A percentile compares a stretch with the other conserved stretches of the same genome.
These are phyloP conservation scores for Cucurbita pepo DNA, from an alignment of 306 rosid species.

Conservation along the genomic window DNA sequence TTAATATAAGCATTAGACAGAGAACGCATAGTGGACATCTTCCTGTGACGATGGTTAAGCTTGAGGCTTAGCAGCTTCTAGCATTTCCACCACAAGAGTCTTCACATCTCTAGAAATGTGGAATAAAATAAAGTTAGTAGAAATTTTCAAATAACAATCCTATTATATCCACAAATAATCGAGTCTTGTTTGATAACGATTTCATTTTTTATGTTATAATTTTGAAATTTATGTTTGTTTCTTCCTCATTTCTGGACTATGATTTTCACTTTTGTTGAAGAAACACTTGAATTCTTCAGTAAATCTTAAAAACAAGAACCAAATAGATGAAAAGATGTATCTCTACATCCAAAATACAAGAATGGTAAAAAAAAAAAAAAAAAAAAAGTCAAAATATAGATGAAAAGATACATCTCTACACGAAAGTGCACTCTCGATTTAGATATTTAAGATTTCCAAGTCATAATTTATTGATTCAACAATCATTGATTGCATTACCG, in stretches of 20 bases:
- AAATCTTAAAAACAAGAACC: no score
- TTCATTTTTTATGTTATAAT: no score
- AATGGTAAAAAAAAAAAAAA: background rate
- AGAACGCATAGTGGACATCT: background rate
- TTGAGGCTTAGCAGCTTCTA: conserved; percentile 57
- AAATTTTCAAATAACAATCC: background rate
- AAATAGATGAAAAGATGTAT: background rate
- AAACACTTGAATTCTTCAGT: no score
- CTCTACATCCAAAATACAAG: background rate
- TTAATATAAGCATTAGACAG: background rate
- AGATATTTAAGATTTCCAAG: background rate
- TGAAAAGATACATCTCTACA: background rate
- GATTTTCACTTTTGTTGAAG: no score
- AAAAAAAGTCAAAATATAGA: background rate
- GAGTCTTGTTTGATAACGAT: no score
- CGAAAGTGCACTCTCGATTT: background rate
- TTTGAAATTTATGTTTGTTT: no score
- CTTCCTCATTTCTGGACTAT: no score
- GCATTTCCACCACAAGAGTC: conserved; percentile 93
- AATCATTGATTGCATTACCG: background rate
- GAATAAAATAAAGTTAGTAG: background rate
- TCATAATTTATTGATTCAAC: background rate
- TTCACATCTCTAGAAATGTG: conserved; percentile 59
- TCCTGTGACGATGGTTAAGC: background rate
- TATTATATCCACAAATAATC: no score